These are phyloP conservation scores for Coemansia sp. DNA, from an alignment of 192 early-diverging fungal species.

Conservation along the genomic window DNA sequence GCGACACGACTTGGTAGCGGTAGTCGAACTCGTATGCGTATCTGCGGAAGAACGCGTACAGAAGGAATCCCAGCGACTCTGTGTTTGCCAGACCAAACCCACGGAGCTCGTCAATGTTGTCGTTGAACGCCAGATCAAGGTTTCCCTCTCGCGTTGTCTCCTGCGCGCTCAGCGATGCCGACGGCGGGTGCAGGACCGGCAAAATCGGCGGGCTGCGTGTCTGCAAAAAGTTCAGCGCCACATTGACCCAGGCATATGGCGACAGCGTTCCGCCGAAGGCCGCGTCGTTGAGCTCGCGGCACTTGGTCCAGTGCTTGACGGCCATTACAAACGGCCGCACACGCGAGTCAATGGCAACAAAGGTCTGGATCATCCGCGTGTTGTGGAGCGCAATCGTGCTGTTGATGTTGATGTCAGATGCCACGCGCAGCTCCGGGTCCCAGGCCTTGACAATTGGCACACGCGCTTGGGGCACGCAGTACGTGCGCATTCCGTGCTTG, in stretches of 20 bases:
- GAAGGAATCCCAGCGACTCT: conserved; percentile 74
- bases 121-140: conserved; percentile 75
- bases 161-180: conserved; percentile 20
- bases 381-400: conserved; percentile 88
- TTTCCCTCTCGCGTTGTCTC: conserved; percentile 23
- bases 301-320: conserved; percentile 92
- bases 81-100: conserved; percentile 70
- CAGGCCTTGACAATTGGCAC: conserved; percentile 92
- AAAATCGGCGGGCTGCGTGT: conserved; percentile 85
- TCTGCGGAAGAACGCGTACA: conserved; percentile 84
- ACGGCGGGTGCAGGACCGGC: conserved; percentile 72
- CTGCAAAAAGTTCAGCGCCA: conserved; percentile 92
- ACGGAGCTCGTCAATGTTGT: conserved; percentile 63
- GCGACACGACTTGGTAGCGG: conserved; percentile 72
- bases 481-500: conserved; percentile 79
- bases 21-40: conserved; percentile 87
- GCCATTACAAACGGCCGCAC: conserved; percentile 89
- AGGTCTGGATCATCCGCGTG: conserved; percentile 84
- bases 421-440: conserved; percentile 84
- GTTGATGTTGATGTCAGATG: conserved; percentile 95
- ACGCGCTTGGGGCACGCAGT: conserved; percentile 79
- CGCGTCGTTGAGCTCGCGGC: conserved; percentile 84
- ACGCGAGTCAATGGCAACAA: conserved; percentile 83
- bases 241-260: conserved; percentile 93
- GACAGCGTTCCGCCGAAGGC: conserved; percentile 93